Conservation (phyloP, 306 rosid genomes). For the Elaeagnus macrophylla region DNA sequence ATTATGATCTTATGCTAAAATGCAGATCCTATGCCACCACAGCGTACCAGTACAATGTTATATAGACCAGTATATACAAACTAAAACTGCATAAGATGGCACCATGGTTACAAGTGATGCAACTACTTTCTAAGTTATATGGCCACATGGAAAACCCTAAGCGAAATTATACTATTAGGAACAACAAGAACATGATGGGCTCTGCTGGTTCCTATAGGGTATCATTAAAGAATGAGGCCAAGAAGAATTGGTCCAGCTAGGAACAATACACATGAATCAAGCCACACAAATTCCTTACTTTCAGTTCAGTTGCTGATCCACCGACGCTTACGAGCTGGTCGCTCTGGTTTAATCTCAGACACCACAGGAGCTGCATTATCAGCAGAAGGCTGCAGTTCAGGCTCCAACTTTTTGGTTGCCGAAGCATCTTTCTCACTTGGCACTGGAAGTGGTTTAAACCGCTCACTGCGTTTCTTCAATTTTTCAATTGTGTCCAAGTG, state of each 20-base stretch:
- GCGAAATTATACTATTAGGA: constrained; percentile 21
- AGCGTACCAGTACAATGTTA: constrained; percentile 52
- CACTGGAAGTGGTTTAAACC: constrained; percentile 94
- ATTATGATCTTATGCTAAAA: constrained; percentile 24
- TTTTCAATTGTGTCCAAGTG: constrained; percentile 93
- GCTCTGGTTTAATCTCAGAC: constrained; percentile 73
- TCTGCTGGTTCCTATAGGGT: constrained; percentile 25
- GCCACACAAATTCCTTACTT: constrained; percentile 6
- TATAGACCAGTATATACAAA: constrained; percentile 67
- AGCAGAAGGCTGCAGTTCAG: constrained; percentile 56
- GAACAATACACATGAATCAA: constrained; percentile 9
- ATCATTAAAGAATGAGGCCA: constrained; percentile 17
- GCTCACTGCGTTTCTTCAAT: constrained; percentile 94
- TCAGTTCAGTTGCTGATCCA: constrained; percentile 64
- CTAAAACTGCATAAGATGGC: constrained; percentile 25
- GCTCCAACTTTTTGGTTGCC: constrained; percentile 59
- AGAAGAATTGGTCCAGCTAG: constrained; percentile 19
- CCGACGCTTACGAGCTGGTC: constrained; percentile 92
- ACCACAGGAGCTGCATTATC: constrained; percentile 57
- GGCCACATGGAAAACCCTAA: constrained; percentile 18
- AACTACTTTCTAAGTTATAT: constrained; percentile 29
- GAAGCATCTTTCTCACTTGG: constrained; percentile 80
- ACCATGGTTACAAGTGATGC: constrained; percentile 45
- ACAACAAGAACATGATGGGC: constrained; percentile 12
- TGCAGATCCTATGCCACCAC: constrained; percentile 42